Evolutionary conservation across 768 basidiomycete species (phyloP).

Genomic region (Boletus edulis): DNA sequence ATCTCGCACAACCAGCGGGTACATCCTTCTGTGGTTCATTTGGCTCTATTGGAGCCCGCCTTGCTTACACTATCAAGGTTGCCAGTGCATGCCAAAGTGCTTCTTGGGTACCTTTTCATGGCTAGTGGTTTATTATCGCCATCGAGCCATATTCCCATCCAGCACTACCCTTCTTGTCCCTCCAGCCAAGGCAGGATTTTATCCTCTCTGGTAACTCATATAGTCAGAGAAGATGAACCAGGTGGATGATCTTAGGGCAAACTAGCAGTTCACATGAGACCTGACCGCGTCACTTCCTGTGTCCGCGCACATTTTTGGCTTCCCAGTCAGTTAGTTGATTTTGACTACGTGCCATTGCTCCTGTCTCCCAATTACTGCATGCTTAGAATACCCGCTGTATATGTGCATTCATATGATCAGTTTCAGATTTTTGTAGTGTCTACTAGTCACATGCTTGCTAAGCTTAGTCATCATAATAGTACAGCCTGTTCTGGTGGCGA

Average conservation of each 20-base stretch:
- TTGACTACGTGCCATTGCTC: background rate
- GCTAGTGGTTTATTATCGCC: conserved; percentile 3
- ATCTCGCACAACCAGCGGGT: conserved; percentile 10
- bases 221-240: background rate
- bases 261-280: too few relatives aligned
- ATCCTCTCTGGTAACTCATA: background rate
- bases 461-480: conserved; percentile 27
- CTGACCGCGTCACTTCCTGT: too few relatives aligned
- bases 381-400: background rate
- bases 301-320: background rate
- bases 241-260: too few relatives aligned
- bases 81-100: conserved; percentile 15
- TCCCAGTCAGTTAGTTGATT: background rate
- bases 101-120: conserved; percentile 23
- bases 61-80: conserved; percentile 20
- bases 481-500: too few relatives aligned
- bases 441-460: too few relatives aligned
- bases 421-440: background rate
- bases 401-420: background rate
- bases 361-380: background rate
- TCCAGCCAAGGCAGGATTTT: background rate
- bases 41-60: conserved; percentile 20
- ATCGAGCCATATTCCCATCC: background rate
- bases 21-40: conserved; percentile 28
- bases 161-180: background rate